A percentile compares a stretch with the other conserved stretches of the same genome.
phyloP scores from a whole-genome alignment of 2,329 filamentous ascomycete species.

The Tolypocladium endophyticum region DNA sequence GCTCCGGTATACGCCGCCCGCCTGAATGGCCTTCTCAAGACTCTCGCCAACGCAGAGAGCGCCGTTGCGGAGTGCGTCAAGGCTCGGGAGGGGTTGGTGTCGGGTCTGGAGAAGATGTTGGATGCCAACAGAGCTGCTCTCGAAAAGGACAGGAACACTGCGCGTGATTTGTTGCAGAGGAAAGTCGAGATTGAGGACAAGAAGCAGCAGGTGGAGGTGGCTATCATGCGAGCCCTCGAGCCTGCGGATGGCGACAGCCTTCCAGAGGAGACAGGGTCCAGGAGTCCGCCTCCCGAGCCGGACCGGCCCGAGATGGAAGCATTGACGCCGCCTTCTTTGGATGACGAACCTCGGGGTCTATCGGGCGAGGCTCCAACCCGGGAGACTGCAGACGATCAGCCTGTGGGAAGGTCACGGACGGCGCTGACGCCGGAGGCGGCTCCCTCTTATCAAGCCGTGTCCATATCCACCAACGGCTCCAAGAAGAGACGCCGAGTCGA shows the following conservation, averaged over 20 bases:
- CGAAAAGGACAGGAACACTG: constrained; percentile 55
- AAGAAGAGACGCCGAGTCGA: constrained; percentile 48
- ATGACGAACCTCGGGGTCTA: constrained; percentile 17
- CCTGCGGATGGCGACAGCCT: constrained; percentile 43
- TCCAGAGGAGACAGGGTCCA: constrained; percentile 33
- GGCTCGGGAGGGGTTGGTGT: constrained; percentile 66
- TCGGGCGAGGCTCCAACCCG: constrained; percentile 8
- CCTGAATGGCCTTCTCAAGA: constrained; percentile 81
- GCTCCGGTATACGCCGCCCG: constrained; percentile 87
- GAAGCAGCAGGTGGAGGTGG: constrained; percentile 82
- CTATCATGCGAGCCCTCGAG: constrained; percentile 76
- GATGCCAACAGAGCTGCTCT: constrained; percentile 62
- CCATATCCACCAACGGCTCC: constrained; percentile 38
- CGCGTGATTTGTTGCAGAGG: constrained; percentile 53
- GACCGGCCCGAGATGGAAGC: constrained; percentile 75
- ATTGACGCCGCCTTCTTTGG: constrained; percentile 68
- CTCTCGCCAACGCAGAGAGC: constrained; percentile 75
- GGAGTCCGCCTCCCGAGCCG: constrained; percentile 43
- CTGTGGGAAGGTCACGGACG: constrained; percentile 15
- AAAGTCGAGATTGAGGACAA: constrained; percentile 66
- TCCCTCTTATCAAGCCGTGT: constrained; percentile 36
- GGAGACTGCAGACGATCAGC: constrained; percentile 7
- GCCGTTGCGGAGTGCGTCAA: constrained; percentile 86
- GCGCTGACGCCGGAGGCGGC: constrained; percentile 30
- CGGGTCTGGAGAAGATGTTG: constrained; percentile 72